Base-by-base conservation (phyloP, 176 grass and related monocot genomes). In the Musa itinerans region DNA sequence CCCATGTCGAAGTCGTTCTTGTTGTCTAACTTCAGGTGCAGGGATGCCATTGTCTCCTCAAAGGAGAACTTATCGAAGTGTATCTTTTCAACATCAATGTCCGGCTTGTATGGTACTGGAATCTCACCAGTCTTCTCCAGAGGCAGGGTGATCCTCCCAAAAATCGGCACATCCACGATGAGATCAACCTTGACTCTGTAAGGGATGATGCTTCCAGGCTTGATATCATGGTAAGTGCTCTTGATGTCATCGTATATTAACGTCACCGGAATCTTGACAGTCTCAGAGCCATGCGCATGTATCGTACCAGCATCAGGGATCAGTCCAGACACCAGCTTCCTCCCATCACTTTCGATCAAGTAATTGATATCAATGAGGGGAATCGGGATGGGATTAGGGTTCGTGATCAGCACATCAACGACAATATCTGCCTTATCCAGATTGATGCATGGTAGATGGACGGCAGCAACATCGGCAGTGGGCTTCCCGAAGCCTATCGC, bases 31-130 rank as follows among this genome's bases (percentile, higher is more conserved):
- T 93, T 99, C 75, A 99, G 57, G 82, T 99, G 88, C 12, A 99
- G 85, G 52, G 85, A 88, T 63, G 95, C 95, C 15, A 81, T 84
- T 53, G 95, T 91, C 73, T 99, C 88, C 51, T 99, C 95, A 52
- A 94, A 92, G 3, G 95, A 99, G 86, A 94, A 99, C 53, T 83
- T 79, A 59, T 89, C 78, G 72, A 99, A 99, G 77, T 89, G 93
- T 78, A 99, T 89, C 80, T 91, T 99, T 77, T 99, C 95, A 13
- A 99, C 86, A 77, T 99, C 90, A n/a, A 94, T 88, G 70, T 99
- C 90, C 19, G 95, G 95, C 83, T 99, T 94, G 82, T 99, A 99
- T 0, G 90, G 95, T 3, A 99, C 22, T 1, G 90, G 90, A 83
- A 99, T 89, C 84, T 99, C 81, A 48, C 95, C 95, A 4, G 56